Evolutionary conservation across 2,329 filamentous ascomycete genomes (phyloP).

Genomic region (Triangularia verruculosa): DNA sequence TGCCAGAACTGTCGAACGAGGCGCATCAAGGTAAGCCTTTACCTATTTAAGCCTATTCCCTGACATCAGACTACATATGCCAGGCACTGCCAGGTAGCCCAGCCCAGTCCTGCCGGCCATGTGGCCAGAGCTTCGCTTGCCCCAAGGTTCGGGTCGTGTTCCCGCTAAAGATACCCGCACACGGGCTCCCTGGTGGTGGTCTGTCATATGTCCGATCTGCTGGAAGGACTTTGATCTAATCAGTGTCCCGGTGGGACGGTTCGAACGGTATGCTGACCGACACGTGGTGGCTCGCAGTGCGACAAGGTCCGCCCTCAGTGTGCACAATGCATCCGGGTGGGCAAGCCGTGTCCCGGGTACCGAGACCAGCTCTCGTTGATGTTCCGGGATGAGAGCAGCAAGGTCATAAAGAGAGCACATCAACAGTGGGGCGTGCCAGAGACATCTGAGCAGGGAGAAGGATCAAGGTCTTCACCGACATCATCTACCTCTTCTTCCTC

Average conservation of each 20-base stretch:
- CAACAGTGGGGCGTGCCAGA: constrained; percentile 45
- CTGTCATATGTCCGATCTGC: neutral
- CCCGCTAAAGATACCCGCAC: neutral
- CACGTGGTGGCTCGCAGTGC: constrained; percentile 42
- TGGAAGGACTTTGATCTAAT: neutral
- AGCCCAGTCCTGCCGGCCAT: neutral
- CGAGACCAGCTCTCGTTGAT: constrained; percentile 62
- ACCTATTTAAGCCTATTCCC: neutral
- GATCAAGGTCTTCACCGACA: constrained; percentile 29
- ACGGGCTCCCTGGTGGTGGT: neutral
- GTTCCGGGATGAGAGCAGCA: constrained; percentile 64
- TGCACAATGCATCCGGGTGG: constrained; percentile 59
- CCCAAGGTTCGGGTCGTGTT: neutral
- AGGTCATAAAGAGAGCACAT: constrained; percentile 58
- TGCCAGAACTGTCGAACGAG: constrained; percentile 53
- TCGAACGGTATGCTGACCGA: constrained; percentile 10
- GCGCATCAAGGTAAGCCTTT: constrained; percentile 50
- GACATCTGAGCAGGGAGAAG: constrained; percentile 16
- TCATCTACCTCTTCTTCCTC: constrained; percentile 25
- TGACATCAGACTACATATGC: neutral
- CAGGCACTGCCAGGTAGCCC: neutral
- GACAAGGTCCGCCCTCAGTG: constrained; percentile 60
- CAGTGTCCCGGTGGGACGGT: neutral
- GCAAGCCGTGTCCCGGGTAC: constrained; percentile 61
- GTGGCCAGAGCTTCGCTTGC: neutral